These are phyloP conservation scores for Cystoderma amianthinum DNA, from an alignment of 768 basidiomycete species.

Conservation along the genomic window DNA sequence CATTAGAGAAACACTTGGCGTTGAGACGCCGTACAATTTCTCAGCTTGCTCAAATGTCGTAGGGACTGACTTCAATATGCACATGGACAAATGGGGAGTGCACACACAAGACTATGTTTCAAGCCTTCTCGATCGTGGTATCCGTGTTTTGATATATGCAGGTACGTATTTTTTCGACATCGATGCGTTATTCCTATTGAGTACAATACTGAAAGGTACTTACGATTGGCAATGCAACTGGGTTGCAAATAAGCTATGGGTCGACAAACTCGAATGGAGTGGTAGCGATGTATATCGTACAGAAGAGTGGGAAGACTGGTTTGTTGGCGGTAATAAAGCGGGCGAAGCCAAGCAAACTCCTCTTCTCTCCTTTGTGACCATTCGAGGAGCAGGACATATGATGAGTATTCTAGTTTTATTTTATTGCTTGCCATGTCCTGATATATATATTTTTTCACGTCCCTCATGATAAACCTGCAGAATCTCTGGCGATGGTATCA, in stretches of 20 bases:
- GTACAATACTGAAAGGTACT: constrained; percentile 18
- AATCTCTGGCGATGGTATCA: constrained; percentile 55
- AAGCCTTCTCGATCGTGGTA: constrained; percentile 66
- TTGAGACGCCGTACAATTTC: constrained; percentile 47
- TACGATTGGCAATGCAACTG: constrained; percentile 81
- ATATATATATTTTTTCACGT: constrained; percentile 33
- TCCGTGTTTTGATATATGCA: constrained; percentile 68
- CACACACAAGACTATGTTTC: constrained; percentile 62
- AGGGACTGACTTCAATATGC: constrained; percentile 37
- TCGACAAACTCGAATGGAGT: constrained; percentile 67
- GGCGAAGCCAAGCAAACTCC: constrained; percentile 35
- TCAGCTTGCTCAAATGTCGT: constrained; percentile 50
- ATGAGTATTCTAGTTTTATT: constrained; percentile 26
- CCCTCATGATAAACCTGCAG: constrained; percentile 63
- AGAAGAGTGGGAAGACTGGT: constrained; percentile 53
- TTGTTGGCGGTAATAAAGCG: constrained; percentile 35
- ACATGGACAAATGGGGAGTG: constrained; percentile 54
- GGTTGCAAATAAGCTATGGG: constrained; percentile 74
- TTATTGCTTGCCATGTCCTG: constrained; percentile 3
- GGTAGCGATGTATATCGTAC: constrained; percentile 44
- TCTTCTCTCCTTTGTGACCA: constrained; percentile 28
- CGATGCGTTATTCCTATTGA: neutral
- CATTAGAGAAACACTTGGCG: constrained; percentile 47
- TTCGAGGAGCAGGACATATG: constrained; percentile 48
- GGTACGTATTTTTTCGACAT: constrained; percentile 20